Conservation (phyloP, 1,284 basidiomycete genomes). For the Fomitopsis palustris region DNA sequence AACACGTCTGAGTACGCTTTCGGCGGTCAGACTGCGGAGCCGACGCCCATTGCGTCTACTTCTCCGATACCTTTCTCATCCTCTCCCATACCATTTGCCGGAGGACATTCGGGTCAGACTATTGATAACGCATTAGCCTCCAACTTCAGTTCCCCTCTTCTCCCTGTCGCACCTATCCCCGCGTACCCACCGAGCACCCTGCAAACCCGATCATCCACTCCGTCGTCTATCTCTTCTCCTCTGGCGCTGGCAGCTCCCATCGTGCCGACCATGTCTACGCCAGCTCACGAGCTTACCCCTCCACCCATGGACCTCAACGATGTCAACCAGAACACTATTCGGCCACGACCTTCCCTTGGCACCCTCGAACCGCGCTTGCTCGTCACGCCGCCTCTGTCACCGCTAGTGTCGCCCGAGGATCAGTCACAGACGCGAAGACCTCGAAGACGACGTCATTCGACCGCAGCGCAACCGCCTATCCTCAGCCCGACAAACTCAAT, state of each 20-base stretch:
- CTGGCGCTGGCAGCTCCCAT: conserved; percentile 79
- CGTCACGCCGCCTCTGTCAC: conserved; percentile 74
- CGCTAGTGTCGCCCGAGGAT: conserved; percentile 60
- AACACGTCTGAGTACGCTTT: conserved; percentile 66
- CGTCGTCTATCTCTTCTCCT: conserved; percentile 81
- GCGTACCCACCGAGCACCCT: conserved; percentile 40
- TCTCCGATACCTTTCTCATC: conserved; percentile 49
- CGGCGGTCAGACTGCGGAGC: conserved; percentile 45
- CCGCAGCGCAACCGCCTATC: conserved; percentile 50
- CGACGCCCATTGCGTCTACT: conserved; percentile 64
- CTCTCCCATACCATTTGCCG: conserved; percentile 47
- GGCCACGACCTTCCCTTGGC: conserved; percentile 55
- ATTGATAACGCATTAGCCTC: conserved; percentile 28
- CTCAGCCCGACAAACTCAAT: conserved; percentile 50
- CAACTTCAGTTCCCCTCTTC: conserved; percentile 17
- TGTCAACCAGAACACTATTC: conserved; percentile 23
- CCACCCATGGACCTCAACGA: conserved; percentile 66
- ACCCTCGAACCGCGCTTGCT: conserved; percentile 65
- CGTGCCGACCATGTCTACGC: conserved; percentile 48
- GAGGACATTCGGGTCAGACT: conserved; percentile 15
- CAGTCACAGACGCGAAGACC: conserved; percentile 44
- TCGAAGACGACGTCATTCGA: conserved; percentile 66
- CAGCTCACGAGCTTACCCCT: conserved; percentile 48
- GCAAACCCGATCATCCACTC: conserved; percentile 77
- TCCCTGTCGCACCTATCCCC: conserved; percentile 23